Evolutionary conservation across 768 basidiomycete species (phyloP).

Genomic region (Suillus lakei): DNA sequence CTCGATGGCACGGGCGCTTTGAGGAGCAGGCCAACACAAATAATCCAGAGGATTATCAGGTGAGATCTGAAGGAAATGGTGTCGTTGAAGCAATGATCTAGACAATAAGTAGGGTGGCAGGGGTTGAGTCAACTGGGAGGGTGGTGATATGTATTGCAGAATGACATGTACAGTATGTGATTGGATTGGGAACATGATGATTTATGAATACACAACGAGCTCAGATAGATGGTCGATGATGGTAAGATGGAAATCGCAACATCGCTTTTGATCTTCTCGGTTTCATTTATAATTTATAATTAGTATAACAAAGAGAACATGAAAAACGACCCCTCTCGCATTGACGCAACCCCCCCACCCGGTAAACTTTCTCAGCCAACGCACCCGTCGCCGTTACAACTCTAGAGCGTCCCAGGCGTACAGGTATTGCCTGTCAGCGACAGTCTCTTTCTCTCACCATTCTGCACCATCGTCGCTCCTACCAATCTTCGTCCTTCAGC

Average conservation of each 20-base stretch:
- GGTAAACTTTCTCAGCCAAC: background rate
- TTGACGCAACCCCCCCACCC: background rate
- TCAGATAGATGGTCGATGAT: slow-evolving; percentile 5
- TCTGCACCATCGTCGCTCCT: background rate
- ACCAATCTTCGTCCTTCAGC: background rate
- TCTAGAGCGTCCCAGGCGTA: background rate
- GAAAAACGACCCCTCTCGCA: slow-evolving; percentile 17
- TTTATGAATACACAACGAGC: no score
- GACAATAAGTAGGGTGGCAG: slow-evolving; percentile 69
- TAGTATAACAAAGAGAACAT: background rate
- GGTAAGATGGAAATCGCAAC: background rate
- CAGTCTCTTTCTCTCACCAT: slow-evolving; percentile 1
- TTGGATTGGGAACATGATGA: slow-evolving; percentile 40
- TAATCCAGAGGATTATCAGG: slow-evolving; percentile 57
- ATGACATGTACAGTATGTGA: slow-evolving; percentile 48
- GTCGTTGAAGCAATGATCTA: slow-evolving; percentile 60
- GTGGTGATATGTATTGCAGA: slow-evolving; percentile 62
- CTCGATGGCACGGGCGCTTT: slow-evolving; percentile 39
- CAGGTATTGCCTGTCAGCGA: background rate
- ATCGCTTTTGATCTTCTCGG: background rate
- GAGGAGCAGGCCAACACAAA: slow-evolving; percentile 66
- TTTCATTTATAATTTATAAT: no score
- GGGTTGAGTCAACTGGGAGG: slow-evolving; percentile 48
- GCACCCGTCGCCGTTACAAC: background rate
- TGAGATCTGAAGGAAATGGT: slow-evolving; percentile 62